Evolutionary conservation across 2,329 filamentous ascomycete genomes (phyloP), one percentile per base, ranked within the genome.

Genomic region (Aspergillus sp.): DNA sequence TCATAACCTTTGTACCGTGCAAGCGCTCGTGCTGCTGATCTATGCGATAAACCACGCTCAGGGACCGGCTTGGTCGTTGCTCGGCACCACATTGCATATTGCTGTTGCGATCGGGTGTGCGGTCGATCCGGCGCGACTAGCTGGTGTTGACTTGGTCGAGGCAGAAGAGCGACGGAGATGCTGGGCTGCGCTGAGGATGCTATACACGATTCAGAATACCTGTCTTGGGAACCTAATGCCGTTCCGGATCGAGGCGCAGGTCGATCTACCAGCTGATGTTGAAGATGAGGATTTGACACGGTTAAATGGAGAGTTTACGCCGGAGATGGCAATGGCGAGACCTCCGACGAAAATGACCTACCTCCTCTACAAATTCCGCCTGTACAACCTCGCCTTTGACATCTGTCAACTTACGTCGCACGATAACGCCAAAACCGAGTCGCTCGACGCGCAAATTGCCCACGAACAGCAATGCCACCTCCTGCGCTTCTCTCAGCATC

Each of bases 131-230:
- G 62, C 66, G 13, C 60, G 61, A 7, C 66, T 75, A 17, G 63
- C 25, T 28, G 25, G 65, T 3, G 50, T 76, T 15, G 56, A 53
- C 54, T 43, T 61, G 2, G 45, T 76, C 7, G 66, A 71, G 46
- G 64, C 59, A 11, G 69, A 74, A 61, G 67, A 74, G 60, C 56
- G 72, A 43, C 67, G 73, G 15, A 63, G 73, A 13, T 68, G 65
- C 51, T 76, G 71, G 73, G 68, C 70, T 1, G 72, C 61, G 1
- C 54, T 76, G n/a, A 71, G 71, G 69, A 73, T 75, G 69, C 65
- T 76, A 3, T 71, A 74, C 46, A 73, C 70, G 3, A 71, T 72
- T 41, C 72, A 76, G 43, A 73, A 72, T 57, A 70, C 72, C 8
- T 69, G 66, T n/a, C 61, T 73, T 31, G 68, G 71, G 4, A 72